Conservation (phyloP, 139 green algal species). For the Pleodorina starrii region DNA sequence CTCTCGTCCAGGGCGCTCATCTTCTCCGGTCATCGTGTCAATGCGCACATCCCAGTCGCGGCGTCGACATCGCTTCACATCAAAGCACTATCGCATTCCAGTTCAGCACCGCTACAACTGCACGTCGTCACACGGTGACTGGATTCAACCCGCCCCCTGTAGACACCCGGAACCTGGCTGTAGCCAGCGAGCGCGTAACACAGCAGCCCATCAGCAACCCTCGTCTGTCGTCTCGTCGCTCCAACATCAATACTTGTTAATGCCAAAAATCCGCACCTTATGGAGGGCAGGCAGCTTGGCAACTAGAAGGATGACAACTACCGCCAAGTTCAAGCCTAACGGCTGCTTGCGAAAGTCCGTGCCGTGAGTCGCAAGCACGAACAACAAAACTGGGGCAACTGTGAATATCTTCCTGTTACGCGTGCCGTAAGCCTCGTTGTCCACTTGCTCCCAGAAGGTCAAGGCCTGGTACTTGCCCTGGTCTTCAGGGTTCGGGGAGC, state of each 20-base stretch:
- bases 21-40: too few species aligned
- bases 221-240: too few species aligned
- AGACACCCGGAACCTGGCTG: too few species aligned
- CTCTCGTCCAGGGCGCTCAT: background rate
- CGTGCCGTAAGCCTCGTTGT: conserved; percentile 78
- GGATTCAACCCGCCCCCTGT: too few species aligned
- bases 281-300: conserved; percentile 92
- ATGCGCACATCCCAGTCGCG: too few species aligned
- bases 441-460: conserved; percentile 94
- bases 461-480: conserved; percentile 89
- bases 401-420: conserved; percentile 93
- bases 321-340: conserved; percentile 86
- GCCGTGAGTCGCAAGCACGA: conserved; percentile 88
- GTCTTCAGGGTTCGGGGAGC: conserved; percentile 79
- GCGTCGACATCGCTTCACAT: too few species aligned
- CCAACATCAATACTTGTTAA: conserved; percentile 68
- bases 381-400: conserved; percentile 84
- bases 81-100: too few species aligned
- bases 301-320: conserved; percentile 85
- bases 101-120: too few species aligned
- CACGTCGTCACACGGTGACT: too few species aligned
- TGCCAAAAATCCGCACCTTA: conserved; percentile 73
- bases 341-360: conserved; percentile 90
- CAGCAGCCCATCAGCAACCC: background rate
- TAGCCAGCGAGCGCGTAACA: too few species aligned